Evolutionary conservation across 306 rosid species (phyloP).

Genomic region (Quercus variabilis): DNA sequence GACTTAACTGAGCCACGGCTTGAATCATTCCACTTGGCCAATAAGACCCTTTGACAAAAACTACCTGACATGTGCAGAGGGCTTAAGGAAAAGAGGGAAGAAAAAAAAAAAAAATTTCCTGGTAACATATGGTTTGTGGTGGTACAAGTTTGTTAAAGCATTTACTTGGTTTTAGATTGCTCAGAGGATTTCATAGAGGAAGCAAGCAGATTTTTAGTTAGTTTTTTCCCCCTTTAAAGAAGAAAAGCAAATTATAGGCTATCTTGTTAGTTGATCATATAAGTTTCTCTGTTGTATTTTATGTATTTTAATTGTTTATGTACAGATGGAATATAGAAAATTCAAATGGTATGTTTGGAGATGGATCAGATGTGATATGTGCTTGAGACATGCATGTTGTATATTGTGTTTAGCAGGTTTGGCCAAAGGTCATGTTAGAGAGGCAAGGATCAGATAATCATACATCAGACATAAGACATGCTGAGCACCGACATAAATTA

Average conservation of each 20-base stretch:
- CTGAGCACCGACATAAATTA: no score
- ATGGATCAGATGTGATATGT: slow-evolving; percentile 11
- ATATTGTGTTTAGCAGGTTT: no score
- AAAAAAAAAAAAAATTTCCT: neutral
- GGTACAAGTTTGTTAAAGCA: neutral
- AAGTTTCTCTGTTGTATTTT: slow-evolving; percentile 11
- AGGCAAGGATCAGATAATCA: no score
- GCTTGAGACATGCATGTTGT: no score
- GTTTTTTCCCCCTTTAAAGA: slow-evolving; percentile 11
- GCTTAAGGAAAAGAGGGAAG: neutral
- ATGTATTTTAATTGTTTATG: slow-evolving; percentile 17
- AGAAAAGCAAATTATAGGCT: slow-evolving; percentile 23
- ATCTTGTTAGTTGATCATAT: slow-evolving; percentile 7
- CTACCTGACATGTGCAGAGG: slow-evolving; percentile 1
- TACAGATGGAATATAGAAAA: slow-evolving; percentile 36
- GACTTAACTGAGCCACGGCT: slow-evolving; percentile 86
- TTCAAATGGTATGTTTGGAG: slow-evolving; percentile 18
- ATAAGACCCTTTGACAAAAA: slow-evolving; percentile 27
- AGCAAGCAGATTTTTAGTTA: slow-evolving; percentile 18
- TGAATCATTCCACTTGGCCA: slow-evolving; percentile 65
- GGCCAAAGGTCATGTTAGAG: no score
- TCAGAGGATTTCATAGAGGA: slow-evolving; percentile 11
- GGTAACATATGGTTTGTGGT: neutral
- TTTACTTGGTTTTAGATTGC: neutral
- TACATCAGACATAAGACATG: no score